Percentiles rank a stretch among this genome's conserved stretches.
Evolutionary conservation across 805 yeast species (phyloP).

Genomic region (Candida fluviatilis): DNA sequence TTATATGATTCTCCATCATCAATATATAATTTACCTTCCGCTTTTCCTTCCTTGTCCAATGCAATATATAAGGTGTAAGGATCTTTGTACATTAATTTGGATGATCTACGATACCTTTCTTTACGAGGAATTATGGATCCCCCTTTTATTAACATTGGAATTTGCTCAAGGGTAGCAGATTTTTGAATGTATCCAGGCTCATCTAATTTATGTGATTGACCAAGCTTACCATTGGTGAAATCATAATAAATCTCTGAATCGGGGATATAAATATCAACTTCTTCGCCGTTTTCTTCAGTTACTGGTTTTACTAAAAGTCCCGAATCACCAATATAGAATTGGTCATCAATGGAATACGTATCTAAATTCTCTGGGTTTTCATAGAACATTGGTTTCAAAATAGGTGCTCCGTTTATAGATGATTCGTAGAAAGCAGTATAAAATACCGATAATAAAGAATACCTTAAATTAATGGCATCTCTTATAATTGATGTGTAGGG

Average conservation of each 20-base stretch:
- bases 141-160: conserved; percentile 75
- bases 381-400: conserved; percentile 66
- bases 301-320: conserved; percentile 82
- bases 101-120: conserved; percentile 74
- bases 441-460: conserved; percentile 68
- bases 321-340: conserved; percentile 70
- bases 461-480: conserved; percentile 70
- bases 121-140: conserved; percentile 69
- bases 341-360: conserved; percentile 67
- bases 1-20: conserved; percentile 83
- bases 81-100: conserved; percentile 69
- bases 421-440: conserved; percentile 77
- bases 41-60: conserved; percentile 43
- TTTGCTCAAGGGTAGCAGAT: conserved; percentile 49
- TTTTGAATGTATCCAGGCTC: conserved; percentile 32
- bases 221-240: conserved; percentile 34
- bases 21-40: conserved; percentile 59
- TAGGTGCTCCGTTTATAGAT: conserved; percentile 59
- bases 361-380: conserved; percentile 44
- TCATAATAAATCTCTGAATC: conserved; percentile 55
- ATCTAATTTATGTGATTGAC: conserved; percentile 4
- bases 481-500: conserved; percentile 64
- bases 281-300: conserved; percentile 45
- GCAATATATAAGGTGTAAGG: conserved; percentile 77
- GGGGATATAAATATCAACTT: conserved; percentile 49